Percentiles rank a stretch among this genome's conserved stretches.
These are phyloP conservation scores for Cocos nucifera DNA, from an alignment of 176 grass and related monocot genomes.

Conservation along the genomic window DNA sequence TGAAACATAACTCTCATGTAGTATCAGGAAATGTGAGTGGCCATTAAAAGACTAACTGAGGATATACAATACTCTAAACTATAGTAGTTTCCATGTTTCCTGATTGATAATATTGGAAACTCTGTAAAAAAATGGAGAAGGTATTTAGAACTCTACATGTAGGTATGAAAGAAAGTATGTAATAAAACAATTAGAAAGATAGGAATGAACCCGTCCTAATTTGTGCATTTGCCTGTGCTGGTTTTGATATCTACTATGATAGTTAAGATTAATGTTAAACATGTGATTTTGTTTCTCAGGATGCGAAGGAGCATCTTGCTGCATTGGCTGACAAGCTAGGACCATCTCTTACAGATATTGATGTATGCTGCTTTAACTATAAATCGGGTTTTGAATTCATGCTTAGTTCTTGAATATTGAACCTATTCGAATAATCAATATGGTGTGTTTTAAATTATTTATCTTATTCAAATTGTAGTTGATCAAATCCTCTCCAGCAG, in stretches of 20 bases:
- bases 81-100: no score
- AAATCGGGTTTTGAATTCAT: background rate
- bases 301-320: constrained; percentile 98
- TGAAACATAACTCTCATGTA: no score
- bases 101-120: no score
- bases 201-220: no score
- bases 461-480: constrained; percentile 44
- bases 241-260: background rate
- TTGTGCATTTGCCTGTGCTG: background rate
- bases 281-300: constrained; percentile 33
- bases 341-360: constrained; percentile 81
- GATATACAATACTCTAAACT: no score
- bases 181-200: no score
- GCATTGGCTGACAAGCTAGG: constrained; percentile 92
- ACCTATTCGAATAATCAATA: background rate
- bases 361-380: constrained; percentile 40
- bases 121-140: no score
- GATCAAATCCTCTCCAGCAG: constrained; percentile 66
- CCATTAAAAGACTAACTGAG: no score
- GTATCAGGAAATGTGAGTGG: no score
- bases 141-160: no score
- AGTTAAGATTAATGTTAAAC: constrained; percentile 7
- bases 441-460: constrained; percentile 4
- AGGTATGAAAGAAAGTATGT: no score
- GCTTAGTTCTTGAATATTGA: background rate